Base-by-base conservation (phyloP, 257 asterid species). In the Solanum bulbocastanum region DNA sequence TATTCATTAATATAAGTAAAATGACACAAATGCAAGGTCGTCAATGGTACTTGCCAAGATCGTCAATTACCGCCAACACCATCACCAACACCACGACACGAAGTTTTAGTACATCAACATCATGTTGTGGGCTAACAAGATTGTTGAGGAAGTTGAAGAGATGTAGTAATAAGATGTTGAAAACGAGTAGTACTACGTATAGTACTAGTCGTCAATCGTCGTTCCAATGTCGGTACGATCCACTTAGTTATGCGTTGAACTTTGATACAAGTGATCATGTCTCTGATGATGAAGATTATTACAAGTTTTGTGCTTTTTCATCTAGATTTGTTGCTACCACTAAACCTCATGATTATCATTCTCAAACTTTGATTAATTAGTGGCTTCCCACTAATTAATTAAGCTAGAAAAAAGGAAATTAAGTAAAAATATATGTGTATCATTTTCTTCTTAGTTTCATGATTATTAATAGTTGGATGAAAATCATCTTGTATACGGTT, bases 241-340 rank as follows among this genome's bases (percentile, higher is more conserved):
- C 95, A 20, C 65, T 93, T 90, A 95, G 98, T 76, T 95, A 95
- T 89, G 92, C 96, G 2, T 91, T 95, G 15, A 95, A 95, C 92
- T 95, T 95, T 88, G 98, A 95, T 20, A 73, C 91, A 4, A 92
- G 87, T 10, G 49, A 58, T 81, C 39, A 23, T 20, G 93, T 93
- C 30, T 96, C 93, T 10, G 62, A 37, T 14, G 96, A 37, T 16
- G 96, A 94, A 49, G 95, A 94, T 87, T 93, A 93, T 69, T 91
- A 93, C 36, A 94, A 90, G 78, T 92, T 92, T 25, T 93, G 85
- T 89, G 94, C 98, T n/a, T 95, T 95, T 78, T 95, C 98, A 22
- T 95, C 96, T 3, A 93, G 98, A 79, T 95, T 94, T 75, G 98
- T 91, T 60, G 93, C 96, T n/a, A 87, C 93, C 0, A 90, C 37